Percentiles rank a stretch among this genome's conserved stretches.
Evolutionary conservation across 2,329 filamentous ascomycete genomes (phyloP).

Genomic region (Fusarium oxysporum): DNA sequence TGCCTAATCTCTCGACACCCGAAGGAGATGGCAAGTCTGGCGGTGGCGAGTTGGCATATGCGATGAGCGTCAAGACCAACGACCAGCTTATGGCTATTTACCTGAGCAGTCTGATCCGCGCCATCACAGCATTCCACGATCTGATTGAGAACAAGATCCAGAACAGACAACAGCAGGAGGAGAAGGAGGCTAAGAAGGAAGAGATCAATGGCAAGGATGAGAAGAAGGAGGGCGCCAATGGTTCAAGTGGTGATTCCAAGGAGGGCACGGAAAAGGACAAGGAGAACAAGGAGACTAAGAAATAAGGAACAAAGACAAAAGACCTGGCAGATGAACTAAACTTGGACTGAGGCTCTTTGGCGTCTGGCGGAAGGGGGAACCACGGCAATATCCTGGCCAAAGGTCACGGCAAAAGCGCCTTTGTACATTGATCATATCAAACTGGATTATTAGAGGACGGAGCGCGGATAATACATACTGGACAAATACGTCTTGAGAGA

Average conservation of each 20-base stretch:
- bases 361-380: constrained; percentile 40
- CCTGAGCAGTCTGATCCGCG: constrained; percentile 89
- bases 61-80: constrained; percentile 99
- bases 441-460: constrained; percentile 43
- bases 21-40: constrained; percentile 72
- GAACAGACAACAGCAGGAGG: constrained; percentile 96
- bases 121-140: constrained; percentile 99
- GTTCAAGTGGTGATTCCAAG: constrained; percentile 61
- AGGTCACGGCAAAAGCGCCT: constrained; percentile 39
- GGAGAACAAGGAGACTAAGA: constrained; percentile 66
- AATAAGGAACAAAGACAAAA: constrained; percentile 32
- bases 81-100: constrained; percentile 99
- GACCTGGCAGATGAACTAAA: constrained; percentile 34
- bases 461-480: constrained; percentile 39
- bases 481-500: constrained; percentile 15
- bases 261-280: constrained; percentile 66
- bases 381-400: constrained; percentile 33
- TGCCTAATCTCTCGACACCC: constrained; percentile 93
- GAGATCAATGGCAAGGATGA: constrained; percentile 71
- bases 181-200: constrained; percentile 89
- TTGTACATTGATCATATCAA: constrained; percentile 48
- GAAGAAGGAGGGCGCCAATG: constrained; percentile 64
- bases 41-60: constrained; percentile 89
- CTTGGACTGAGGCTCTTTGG: constrained; percentile 35
- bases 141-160: constrained; percentile 99